phyloP scores from a whole-genome alignment of 768 basidiomycete genomes.

The Agaricus sinodeliciosus region DNA sequence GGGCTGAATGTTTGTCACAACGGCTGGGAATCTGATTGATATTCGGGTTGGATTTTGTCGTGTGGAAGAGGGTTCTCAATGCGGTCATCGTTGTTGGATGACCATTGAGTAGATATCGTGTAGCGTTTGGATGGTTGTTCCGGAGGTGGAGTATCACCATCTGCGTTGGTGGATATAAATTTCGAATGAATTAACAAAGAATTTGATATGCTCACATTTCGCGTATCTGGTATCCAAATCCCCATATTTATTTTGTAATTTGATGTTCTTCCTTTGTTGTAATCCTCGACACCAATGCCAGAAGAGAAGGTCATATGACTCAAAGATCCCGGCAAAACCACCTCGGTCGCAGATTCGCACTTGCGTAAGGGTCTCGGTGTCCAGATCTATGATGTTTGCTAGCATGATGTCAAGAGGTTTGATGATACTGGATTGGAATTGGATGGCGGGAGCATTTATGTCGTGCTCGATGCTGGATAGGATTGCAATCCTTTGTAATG shows the following conservation, averaged over 20 bases:
- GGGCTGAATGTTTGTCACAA: too few species aligned
- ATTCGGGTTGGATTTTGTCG: too few species aligned
- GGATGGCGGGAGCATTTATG: constrained; percentile 27
- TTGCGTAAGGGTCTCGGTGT: neutral
- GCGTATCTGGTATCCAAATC: neutral
- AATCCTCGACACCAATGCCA: constrained; percentile 4
- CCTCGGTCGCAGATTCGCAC: constrained; percentile 11
- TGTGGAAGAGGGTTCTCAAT: too few species aligned
- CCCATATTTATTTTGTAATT: constrained; percentile 5
- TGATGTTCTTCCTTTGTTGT: neutral
- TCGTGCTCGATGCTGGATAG: constrained; percentile 32
- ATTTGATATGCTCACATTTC: neutral
- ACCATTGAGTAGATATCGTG: too few species aligned
- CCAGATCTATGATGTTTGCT: constrained; percentile 3
- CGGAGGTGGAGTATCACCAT: too few species aligned
- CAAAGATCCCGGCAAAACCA: constrained; percentile 18
- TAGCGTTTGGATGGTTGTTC: too few species aligned
- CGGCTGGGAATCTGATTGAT: too few species aligned
- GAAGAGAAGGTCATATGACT: constrained; percentile 13
- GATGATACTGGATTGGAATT: constrained; percentile 34
- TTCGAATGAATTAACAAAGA: too few species aligned
- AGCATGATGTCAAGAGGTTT: constrained; percentile 10
- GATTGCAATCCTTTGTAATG: constrained; percentile 36
- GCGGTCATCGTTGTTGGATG: too few species aligned
- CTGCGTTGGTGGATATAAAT: too few species aligned